Evolutionary conservation across 768 basidiomycete species (phyloP).

Genomic region (Pleurotus pulmonarius): DNA sequence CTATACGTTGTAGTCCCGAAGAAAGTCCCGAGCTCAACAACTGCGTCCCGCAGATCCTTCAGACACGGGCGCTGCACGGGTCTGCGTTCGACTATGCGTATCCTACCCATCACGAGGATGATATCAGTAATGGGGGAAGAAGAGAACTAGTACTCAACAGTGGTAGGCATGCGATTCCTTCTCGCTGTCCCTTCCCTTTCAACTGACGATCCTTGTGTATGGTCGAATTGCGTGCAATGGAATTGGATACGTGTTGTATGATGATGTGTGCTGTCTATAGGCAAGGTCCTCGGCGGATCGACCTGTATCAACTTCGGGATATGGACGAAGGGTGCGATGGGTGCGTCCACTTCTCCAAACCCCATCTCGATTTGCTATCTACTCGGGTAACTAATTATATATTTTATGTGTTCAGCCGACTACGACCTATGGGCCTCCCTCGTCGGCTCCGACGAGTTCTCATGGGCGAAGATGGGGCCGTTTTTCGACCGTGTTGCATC

Average conservation of each 20-base stretch:
- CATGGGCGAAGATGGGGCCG: constrained; percentile 2
- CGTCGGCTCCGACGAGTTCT: neutral
- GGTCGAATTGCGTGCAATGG: neutral
- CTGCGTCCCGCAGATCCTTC: constrained; percentile 2
- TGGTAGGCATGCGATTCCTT: constrained; percentile 2
- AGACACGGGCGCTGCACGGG: constrained; percentile 3
- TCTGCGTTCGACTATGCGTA: constrained; percentile 4
- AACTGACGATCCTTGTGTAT: too few species aligned
- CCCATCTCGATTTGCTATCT: neutral
- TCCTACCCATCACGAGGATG: neutral
- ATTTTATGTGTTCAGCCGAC: neutral
- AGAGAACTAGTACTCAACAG: neutral
- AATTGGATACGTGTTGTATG: too few species aligned
- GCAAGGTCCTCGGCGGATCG: constrained; percentile 7
- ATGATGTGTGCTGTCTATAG: neutral
- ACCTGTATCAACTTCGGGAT: constrained; percentile 8
- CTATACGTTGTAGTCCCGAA: neutral
- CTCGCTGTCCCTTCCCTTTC: too few species aligned
- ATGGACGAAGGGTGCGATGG: neutral
- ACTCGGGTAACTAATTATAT: neutral
- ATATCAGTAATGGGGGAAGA: neutral
- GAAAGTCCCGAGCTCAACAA: constrained; percentile 1
- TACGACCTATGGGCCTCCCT: constrained; percentile 2
- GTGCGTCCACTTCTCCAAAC: neutral
- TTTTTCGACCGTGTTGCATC: neutral